These are phyloP conservation scores for Huntiella moniliformis DNA, from an alignment of 2,329 filamentous ascomycete genomes.

Conservation along the genomic window DNA sequence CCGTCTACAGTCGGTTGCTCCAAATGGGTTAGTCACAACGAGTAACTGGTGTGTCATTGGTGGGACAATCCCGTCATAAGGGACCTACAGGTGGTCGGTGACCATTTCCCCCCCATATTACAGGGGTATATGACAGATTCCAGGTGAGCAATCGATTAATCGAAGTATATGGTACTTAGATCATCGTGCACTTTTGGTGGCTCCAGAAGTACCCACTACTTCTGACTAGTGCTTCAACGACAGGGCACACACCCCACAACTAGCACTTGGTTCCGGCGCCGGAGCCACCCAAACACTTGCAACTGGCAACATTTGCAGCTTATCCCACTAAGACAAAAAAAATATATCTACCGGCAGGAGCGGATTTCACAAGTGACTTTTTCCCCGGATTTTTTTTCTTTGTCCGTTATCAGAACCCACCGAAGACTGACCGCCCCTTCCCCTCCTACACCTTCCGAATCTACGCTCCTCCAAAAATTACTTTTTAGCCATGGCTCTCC, in stretches of 20 bases:
- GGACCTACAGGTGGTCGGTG: too few relatives aligned
- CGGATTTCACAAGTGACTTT: neutral
- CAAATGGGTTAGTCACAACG: too few relatives aligned
- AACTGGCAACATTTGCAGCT: neutral
- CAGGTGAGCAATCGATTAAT: too few relatives aligned
- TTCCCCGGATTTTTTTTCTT: neutral
- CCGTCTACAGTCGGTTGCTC: too few relatives aligned
- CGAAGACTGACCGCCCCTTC: neutral
- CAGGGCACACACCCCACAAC: neutral
- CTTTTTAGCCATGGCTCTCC: slow-evolving; percentile 25
- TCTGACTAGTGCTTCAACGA: neutral
- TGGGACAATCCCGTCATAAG: too few relatives aligned
- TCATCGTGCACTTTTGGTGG: too few relatives aligned
- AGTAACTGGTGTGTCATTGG: too few relatives aligned
- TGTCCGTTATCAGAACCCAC: neutral
- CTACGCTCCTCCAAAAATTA: neutral
- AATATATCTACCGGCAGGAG: slow-evolving; percentile 8
- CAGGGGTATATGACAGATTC: too few relatives aligned
- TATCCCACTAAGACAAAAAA: slow-evolving; percentile 1
- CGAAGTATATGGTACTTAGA: too few relatives aligned
- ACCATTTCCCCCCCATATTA: too few relatives aligned
- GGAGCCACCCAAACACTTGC: neutral
- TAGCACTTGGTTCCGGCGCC: neutral
- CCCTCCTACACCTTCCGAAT: neutral
- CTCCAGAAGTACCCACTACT: neutral